Evolutionary conservation across 2,329 filamentous ascomycete genomes (phyloP).

Genomic region (Cladophialophora bantiana): DNA sequence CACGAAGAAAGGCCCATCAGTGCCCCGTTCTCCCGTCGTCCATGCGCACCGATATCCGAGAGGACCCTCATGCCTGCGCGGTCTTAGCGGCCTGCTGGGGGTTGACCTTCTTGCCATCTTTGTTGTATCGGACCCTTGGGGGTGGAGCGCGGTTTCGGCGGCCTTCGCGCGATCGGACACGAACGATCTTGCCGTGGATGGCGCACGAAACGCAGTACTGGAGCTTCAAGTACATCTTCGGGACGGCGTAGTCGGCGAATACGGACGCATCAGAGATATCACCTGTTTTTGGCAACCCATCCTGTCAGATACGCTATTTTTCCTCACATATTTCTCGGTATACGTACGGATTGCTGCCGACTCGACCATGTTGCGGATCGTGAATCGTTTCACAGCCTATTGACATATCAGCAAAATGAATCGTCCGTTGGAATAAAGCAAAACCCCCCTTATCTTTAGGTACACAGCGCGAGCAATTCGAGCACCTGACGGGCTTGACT

Average conservation of each 20-base stretch:
- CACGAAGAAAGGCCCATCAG: too few species aligned
- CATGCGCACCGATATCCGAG: slow-evolving; percentile 11
- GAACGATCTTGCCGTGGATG: slow-evolving; percentile 99
- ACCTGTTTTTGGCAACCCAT: slow-evolving; percentile 65
- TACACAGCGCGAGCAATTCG: slow-evolving; percentile 86
- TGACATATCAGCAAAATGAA: too few species aligned
- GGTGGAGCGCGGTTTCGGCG: slow-evolving; percentile 99
- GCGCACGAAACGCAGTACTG: slow-evolving; percentile 99
- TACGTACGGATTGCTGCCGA: slow-evolving; percentile 98
- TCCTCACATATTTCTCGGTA: background rate
- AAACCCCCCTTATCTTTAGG: slow-evolving; percentile 85
- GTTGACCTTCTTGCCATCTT: slow-evolving; percentile 99
- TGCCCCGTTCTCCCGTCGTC: background rate
- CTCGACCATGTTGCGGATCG: slow-evolving; percentile 99
- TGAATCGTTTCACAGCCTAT: slow-evolving; percentile 97
- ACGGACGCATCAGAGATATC: slow-evolving; percentile 99
- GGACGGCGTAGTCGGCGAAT: slow-evolving; percentile 98
- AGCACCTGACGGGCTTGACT: slow-evolving; percentile 97
- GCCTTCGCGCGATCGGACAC: slow-evolving; percentile 95
- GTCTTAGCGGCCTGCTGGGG: slow-evolving; percentile 76
- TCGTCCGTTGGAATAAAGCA: too few species aligned
- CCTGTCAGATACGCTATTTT: background rate
- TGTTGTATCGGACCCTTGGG: slow-evolving; percentile 98
- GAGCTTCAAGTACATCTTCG: slow-evolving; percentile 99
- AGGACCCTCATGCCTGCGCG: slow-evolving; percentile 44